These are phyloP conservation scores for Marchantia polymorpha DNA, from an alignment of 225 moss, liverwort and hornwort genomes.

Conservation along the genomic window DNA sequence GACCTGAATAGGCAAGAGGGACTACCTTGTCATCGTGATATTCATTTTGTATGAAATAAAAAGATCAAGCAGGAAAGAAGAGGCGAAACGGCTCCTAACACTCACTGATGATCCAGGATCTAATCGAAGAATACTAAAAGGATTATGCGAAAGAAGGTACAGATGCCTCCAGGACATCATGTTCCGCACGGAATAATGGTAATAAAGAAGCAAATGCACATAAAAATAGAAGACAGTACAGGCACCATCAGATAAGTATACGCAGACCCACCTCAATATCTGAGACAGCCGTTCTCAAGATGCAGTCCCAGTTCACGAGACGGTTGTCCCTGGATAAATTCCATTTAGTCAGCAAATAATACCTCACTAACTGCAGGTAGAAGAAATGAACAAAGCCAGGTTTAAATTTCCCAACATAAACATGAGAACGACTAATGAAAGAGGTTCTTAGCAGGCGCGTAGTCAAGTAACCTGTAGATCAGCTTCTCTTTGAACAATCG, in stretches of 20 bases:
- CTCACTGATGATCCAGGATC: not conserved
- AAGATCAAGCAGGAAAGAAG: too few species aligned
- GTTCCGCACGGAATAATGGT: not conserved
- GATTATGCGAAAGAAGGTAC: not conserved
- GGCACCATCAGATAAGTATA: not conserved
- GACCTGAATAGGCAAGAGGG: constrained; percentile 44
- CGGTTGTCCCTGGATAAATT: constrained; percentile 67
- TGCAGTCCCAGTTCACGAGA: constrained; percentile 91
- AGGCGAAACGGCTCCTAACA: not conserved
- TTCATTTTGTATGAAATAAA: not conserved
- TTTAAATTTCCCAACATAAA: not conserved
- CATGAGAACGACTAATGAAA: not conserved
- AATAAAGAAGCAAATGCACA: not conserved
- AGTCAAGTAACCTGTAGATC: constrained; percentile 66
- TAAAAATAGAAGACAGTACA: not conserved
- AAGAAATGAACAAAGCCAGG: too few species aligned
- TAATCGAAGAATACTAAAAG: not conserved
- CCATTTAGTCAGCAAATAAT: constrained; percentile 6
- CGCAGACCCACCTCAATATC: constrained; percentile 73
- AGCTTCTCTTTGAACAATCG: constrained; percentile 67
- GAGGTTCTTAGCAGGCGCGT: not conserved
- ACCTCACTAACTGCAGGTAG: not conserved
- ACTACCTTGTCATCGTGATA: not conserved
- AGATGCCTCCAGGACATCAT: too few species aligned
- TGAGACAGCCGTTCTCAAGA: constrained; percentile 80